Evolutionary conservation across 805 yeast species (phyloP).

Genomic region (Nakazawaea ishiwadae): DNA sequence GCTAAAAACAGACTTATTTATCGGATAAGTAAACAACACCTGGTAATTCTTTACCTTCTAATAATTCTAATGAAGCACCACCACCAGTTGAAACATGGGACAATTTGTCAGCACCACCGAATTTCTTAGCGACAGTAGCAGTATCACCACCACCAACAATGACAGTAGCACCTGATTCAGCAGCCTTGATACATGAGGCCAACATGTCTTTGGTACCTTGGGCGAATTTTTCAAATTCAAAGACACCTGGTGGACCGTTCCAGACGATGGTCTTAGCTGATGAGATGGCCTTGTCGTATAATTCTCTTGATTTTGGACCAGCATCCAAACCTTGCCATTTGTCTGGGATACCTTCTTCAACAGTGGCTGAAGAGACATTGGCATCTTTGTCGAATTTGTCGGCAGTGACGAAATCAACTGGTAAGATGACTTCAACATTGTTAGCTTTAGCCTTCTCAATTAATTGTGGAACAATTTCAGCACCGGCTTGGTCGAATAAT

Average conservation of each 20-base stretch:
- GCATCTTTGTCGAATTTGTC: conserved; percentile 94
- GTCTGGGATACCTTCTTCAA: conserved; percentile 90
- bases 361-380: conserved; percentile 74
- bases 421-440: conserved; percentile 89
- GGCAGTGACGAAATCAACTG: conserved; percentile 94
- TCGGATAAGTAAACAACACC: conserved; percentile 92
- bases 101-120: conserved; percentile 91
- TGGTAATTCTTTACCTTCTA: conserved; percentile 98
- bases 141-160: conserved; percentile 99
- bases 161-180: conserved; percentile 85
- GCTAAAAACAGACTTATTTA: conserved; percentile 39
- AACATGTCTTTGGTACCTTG: conserved; percentile 87
- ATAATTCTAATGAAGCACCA: conserved; percentile 98
- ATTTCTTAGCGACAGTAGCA: conserved; percentile 98
- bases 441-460: conserved; percentile 95
- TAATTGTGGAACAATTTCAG: conserved; percentile 89
- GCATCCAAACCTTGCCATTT: conserved; percentile 94
- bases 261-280: conserved; percentile 97
- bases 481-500: conserved; percentile 88
- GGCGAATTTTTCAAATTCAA: conserved; percentile 92
- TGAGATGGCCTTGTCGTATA: conserved; percentile 78
- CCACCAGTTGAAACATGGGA: conserved; percentile 99
- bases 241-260: conserved; percentile 99
- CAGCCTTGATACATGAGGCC: conserved; percentile 83
- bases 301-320: conserved; percentile 84